phyloP scores from a whole-genome alignment of 108 stramenopile genomes.

The Fistulifera solaris region DNA sequence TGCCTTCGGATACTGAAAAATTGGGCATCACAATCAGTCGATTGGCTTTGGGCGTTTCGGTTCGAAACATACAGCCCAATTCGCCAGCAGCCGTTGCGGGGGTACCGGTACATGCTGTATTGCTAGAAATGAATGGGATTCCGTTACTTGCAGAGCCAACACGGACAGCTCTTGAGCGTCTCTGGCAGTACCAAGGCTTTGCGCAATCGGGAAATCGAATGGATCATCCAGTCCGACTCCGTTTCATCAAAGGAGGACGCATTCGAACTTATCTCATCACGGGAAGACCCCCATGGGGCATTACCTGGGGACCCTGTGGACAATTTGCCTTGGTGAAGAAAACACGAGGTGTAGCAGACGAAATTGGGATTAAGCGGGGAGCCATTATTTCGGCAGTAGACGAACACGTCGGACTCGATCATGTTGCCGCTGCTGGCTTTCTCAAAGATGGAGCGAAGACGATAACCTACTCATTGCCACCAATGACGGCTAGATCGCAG shows the following conservation, averaged over 20 bases:
- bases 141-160: slow-evolving; percentile 61
- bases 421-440: background rate
- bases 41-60: slow-evolving; percentile 60
- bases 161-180: slow-evolving; percentile 55
- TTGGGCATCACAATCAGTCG: slow-evolving; percentile 61
- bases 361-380: background rate
- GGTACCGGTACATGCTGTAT: slow-evolving; percentile 35
- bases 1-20: background rate
- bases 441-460: slow-evolving; percentile 1
- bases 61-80: slow-evolving; percentile 16
- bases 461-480: background rate
- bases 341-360: slow-evolving; percentile 9
- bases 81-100: slow-evolving; percentile 59
- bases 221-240: no score
- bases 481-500: background rate
- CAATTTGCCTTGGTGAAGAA: background rate
- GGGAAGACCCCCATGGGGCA: background rate
- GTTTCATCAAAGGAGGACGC: slow-evolving; percentile 2
- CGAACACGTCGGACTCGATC: background rate
- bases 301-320: background rate
- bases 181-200: slow-evolving; percentile 74
- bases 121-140: slow-evolving; percentile 63
- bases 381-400: background rate
- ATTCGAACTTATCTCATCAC: background rate
- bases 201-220: background rate